Evolutionary conservation across 73 alveolate species (phyloP).

Genomic region (Paramecium primaurelia): DNA sequence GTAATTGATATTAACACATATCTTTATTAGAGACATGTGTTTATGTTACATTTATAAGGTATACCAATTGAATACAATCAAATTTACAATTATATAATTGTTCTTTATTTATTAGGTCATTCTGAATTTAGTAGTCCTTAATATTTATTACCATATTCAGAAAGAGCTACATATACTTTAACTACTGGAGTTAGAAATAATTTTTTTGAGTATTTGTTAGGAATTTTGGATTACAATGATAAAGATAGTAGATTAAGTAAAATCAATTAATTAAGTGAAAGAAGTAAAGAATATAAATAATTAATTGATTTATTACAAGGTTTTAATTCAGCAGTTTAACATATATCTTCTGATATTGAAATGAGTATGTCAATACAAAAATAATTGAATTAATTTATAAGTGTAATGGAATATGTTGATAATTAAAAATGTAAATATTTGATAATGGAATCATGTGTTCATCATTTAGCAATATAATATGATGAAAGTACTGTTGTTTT

Average conservation of each 20-base stretch:
- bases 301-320: neutral
- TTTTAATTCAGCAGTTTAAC: slow-evolving; percentile 42
- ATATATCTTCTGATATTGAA: neutral
- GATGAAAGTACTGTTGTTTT: neutral
- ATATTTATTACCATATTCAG: slow-evolving; percentile 20
- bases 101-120: neutral
- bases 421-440: slow-evolving; percentile 18
- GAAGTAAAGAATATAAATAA: slow-evolving; percentile 15
- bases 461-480: slow-evolving; percentile 32
- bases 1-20: slow-evolving; percentile 24
- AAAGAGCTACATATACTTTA: neutral
- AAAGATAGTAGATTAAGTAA: neutral
- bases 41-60: neutral
- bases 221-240: neutral
- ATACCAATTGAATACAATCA: neutral
- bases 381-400: slow-evolving; percentile 25
- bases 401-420: slow-evolving; percentile 15
- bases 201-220: neutral
- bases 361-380: neutral
- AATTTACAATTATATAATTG: neutral
- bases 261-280: neutral
- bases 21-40: neutral
- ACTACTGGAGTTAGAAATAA: slow-evolving; percentile 19
- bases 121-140: slow-evolving; percentile 15
- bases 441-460: slow-evolving; percentile 48